Base-by-base conservation (phyloP, 2,329 filamentous ascomycete genomes). In the Stromatinia cepivora region DNA sequence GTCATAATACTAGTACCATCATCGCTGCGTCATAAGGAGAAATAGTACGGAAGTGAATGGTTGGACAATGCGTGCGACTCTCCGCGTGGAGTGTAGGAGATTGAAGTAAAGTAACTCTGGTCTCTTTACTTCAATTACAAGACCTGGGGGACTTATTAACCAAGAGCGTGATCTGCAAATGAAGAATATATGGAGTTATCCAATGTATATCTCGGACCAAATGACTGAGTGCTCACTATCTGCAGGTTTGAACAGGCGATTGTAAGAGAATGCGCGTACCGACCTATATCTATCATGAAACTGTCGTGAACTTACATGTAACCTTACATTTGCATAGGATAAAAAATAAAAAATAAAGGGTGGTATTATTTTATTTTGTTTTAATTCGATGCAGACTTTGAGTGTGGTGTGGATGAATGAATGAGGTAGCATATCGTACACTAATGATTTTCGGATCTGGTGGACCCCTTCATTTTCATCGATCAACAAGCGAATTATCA, bases 211-310 rank as follows among this genome's bases (percentile, higher is more conserved):
- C 39, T 57, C 62, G 50, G 36, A 65, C 36, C 54, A 20, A 34
- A 52, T 56, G n/a, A 53, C 15, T 45, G 58, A 31, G 20, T 54
- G 52, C 42, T 46, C 20, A 67, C 45, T 36, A 61, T 31, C 20
- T 45, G 65, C 31, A 67, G 34, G 31, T 46, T 52, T 66, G 34
- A 48, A 58, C 15, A 50, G 64, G 39, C 64, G 39, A 50, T n/a
- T 42, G 25, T 46, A 39, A 63, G 50, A 57, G 53, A 57, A 48
- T 66, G 64, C 64, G 53, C 28, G 45, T 66, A 48, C 64, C 64
- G 28, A 58, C 64, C 53, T 66, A 39, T 66, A 67, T 58, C 53
- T 58, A 50, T 59, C 52, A 46, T 56, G 63, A 42, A 66, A 36
- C 34, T 57, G n/a, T 48, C n/a, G 42, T 34, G 25, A 34, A 62